Evolutionary conservation across 73 alveolate genomes (phyloP).

Genomic region (Tetrahymena thermophila): DNA sequence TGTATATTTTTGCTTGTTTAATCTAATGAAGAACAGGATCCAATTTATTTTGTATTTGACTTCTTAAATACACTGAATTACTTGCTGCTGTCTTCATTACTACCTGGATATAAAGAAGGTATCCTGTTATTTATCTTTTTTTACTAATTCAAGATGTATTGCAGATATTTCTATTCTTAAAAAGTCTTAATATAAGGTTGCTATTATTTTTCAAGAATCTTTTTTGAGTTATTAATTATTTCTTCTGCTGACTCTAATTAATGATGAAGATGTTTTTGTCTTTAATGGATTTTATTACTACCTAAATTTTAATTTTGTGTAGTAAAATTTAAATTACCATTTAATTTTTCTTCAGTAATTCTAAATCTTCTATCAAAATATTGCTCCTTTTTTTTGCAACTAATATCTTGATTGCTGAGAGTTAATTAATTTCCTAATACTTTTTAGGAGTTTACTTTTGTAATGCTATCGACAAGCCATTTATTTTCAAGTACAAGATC

Average conservation of each 20-base stretch:
- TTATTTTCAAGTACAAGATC: neutral
- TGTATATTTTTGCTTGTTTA: neutral
- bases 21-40: neutral
- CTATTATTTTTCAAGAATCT: neutral
- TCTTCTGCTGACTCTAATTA: neutral
- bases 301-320: neutral
- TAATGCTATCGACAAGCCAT: neutral
- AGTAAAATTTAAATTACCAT: neutral
- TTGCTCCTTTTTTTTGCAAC: neutral
- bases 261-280: neutral
- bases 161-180: neutral
- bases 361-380: neutral
- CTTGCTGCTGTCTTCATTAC: neutral
- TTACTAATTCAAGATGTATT: neutral
- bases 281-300: neutral
- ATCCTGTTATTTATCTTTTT: neutral
- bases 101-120: neutral
- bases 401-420: neutral
- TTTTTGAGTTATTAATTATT: neutral
- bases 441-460: neutral
- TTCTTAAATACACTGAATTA: neutral
- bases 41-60: neutral
- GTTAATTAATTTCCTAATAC: neutral
- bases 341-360: neutral
- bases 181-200: neutral